phyloP scores from a whole-genome alignment of 2,329 filamentous ascomycete genomes.

The Fusarium humuli region DNA sequence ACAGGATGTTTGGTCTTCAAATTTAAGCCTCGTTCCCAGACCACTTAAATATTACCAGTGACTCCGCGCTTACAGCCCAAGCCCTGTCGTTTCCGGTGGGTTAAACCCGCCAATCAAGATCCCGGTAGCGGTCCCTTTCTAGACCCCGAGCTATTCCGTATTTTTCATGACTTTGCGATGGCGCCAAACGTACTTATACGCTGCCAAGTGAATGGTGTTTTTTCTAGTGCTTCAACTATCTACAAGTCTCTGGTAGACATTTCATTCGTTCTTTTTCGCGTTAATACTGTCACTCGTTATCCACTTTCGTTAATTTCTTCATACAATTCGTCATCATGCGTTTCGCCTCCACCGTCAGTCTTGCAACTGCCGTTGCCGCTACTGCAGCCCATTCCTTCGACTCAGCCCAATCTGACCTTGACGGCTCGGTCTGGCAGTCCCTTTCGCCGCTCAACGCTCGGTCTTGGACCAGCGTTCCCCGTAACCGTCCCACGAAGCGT shows the following conservation, averaged over 20 bases:
- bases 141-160: neutral
- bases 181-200: neutral
- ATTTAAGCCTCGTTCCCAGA: neutral
- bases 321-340: conserved; percentile 38
- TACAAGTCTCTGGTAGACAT: conserved; percentile 24
- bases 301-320: conserved; percentile 17
- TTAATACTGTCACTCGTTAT: neutral
- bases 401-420: conserved; percentile 45
- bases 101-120: neutral
- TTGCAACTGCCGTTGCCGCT: conserved; percentile 43
- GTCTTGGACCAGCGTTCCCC: conserved; percentile 16
- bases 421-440: conserved; percentile 47
- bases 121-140: neutral
- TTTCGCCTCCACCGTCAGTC: conserved; percentile 34
- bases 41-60: neutral
- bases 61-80: neutral
- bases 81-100: neutral
- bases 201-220: too few relatives aligned
- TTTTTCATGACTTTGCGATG: neutral
- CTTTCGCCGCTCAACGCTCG: conserved; percentile 30
- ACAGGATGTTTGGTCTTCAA: neutral
- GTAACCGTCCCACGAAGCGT: conserved; percentile 47
- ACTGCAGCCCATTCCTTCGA: conserved; percentile 31
- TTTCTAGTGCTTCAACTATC: neutral
- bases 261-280: conserved; percentile 14